These are phyloP conservation scores for Porphyrellus sp. DNA, from an alignment of 1,284 basidiomycete species.

Conservation along the genomic window DNA sequence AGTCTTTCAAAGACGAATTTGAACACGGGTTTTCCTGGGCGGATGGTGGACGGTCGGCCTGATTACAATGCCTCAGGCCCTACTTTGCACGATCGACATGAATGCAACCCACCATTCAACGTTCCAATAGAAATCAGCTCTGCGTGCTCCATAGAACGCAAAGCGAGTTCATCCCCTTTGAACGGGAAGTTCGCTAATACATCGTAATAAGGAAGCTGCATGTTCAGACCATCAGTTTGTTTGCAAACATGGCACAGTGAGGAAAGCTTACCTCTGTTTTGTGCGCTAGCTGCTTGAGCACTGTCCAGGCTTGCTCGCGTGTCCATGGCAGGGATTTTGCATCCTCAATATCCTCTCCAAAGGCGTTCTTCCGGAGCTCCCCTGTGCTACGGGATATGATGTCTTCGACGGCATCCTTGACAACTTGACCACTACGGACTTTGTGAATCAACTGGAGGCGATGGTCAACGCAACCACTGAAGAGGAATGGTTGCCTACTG, in stretches of 20 bases:
- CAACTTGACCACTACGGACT: constrained; percentile 68
- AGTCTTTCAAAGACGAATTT: constrained; percentile 81
- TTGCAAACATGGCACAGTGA: neutral
- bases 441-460: constrained; percentile 76
- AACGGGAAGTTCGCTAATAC: constrained; percentile 84
- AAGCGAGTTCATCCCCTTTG: constrained; percentile 82
- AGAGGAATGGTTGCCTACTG: constrained; percentile 29
- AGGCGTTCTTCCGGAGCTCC: constrained; percentile 88
- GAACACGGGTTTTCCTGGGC: constrained; percentile 89
- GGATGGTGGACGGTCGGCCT: constrained; percentile 84
- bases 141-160: constrained; percentile 86
- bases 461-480: constrained; percentile 4
- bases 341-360: constrained; percentile 89
- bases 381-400: constrained; percentile 77
- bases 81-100: neutral
- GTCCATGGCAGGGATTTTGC: constrained; percentile 83
- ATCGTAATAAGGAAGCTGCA: constrained; percentile 78
- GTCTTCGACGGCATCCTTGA: constrained; percentile 85
- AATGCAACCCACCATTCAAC: constrained; percentile 54
- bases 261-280: constrained; percentile 59
- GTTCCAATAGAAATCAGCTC: constrained; percentile 84
- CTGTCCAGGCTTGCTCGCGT: constrained; percentile 83
- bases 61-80: neutral
- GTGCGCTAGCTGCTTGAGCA: constrained; percentile 74
- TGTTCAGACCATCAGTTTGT: neutral